These are phyloP conservation scores for Xerocomus minutiporus DNA, from an alignment of 1,284 basidiomycete species.

Conservation along the genomic window DNA sequence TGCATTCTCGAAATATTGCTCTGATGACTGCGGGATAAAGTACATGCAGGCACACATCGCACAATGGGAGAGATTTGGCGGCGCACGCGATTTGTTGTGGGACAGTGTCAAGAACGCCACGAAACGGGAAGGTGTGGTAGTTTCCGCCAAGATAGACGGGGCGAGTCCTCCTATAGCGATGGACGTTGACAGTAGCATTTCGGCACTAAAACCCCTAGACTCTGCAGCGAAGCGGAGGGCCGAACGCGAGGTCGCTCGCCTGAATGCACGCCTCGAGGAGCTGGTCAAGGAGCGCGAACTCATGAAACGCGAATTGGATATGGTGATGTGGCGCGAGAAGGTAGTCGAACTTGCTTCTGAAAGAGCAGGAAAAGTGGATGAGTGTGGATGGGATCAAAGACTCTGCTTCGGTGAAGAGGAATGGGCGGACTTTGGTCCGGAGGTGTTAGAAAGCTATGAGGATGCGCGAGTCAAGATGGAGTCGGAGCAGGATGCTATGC, in stretches of 20 bases:
- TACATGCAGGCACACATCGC: constrained; percentile 62
- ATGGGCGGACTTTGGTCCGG: constrained; percentile 59
- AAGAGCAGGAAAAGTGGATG: constrained; percentile 52
- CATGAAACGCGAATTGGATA: constrained; percentile 62
- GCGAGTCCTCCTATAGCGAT: constrained; percentile 15
- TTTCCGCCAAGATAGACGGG: constrained; percentile 33
- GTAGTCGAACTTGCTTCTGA: constrained; percentile 60
- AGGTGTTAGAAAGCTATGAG: constrained; percentile 65
- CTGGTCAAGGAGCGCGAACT: constrained; percentile 57
- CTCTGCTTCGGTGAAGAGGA: constrained; percentile 77
- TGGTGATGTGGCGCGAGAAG: constrained; percentile 61
- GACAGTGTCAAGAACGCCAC: constrained; percentile 63
- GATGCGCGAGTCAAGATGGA: constrained; percentile 36
- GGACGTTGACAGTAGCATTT: constrained; percentile 17
- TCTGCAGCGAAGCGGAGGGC: constrained; percentile 37
- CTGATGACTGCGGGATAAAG: constrained; percentile 70
- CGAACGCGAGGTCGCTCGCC: constrained; percentile 49
- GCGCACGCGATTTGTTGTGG: constrained; percentile 60
- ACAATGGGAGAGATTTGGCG: constrained; percentile 54
- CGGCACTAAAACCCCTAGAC: constrained; percentile 6
- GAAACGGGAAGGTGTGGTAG: constrained; percentile 64
- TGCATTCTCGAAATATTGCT: constrained; percentile 80
- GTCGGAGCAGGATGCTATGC: constrained; percentile 25
- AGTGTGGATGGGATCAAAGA: constrained; percentile 82
- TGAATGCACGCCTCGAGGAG: constrained; percentile 49